Percentiles rank a stretch among this genome's conserved stretches.
These are phyloP conservation scores for Hygrophoropsis aurantiaca DNA, from an alignment of 768 basidiomycete species.

Conservation along the genomic window DNA sequence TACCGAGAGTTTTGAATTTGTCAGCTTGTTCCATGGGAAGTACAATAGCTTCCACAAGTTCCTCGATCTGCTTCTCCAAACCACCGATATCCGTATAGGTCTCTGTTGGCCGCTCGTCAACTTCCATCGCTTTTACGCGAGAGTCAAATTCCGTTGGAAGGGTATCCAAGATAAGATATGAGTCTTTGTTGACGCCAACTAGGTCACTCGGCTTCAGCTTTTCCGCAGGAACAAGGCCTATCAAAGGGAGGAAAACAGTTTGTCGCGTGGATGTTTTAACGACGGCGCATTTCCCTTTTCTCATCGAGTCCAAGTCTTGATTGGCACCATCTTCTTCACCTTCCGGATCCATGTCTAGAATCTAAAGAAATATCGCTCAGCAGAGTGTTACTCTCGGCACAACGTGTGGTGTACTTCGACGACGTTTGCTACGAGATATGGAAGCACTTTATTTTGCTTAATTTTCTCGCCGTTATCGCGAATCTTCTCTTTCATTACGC, in stretches of 20 bases:
- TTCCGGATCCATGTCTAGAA: conserved; percentile 92
- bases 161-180: conserved; percentile 93
- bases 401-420: conserved; percentile 72
- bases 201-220: conserved; percentile 89
- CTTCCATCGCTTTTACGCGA: conserved; percentile 99
- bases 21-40: conserved; percentile 98
- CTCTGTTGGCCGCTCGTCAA: conserved; percentile 97
- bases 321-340: conserved; percentile 94
- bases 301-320: conserved; percentile 92
- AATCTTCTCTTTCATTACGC: conserved; percentile 97
- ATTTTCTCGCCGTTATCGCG: conserved; percentile 98
- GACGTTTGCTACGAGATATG: conserved; percentile 96
- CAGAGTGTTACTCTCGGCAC: background rate
- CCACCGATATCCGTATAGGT: conserved; percentile 98
- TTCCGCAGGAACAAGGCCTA: conserved; percentile 94
- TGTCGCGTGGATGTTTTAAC: conserved; percentile 99
- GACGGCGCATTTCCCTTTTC: conserved; percentile 96
- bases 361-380: conserved; percentile 45
- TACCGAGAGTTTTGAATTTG: conserved; percentile 97
- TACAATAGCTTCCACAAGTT: conserved; percentile 96
- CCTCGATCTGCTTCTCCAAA: conserved; percentile 98
- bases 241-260: conserved; percentile 97
- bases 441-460: conserved; percentile 98
- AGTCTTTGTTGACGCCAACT: conserved; percentile 99
- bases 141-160: conserved; percentile 97